These are phyloP conservation scores for Claviceps spartinae DNA, from an alignment of 2,329 filamentous ascomycete species.

Conservation along the genomic window DNA sequence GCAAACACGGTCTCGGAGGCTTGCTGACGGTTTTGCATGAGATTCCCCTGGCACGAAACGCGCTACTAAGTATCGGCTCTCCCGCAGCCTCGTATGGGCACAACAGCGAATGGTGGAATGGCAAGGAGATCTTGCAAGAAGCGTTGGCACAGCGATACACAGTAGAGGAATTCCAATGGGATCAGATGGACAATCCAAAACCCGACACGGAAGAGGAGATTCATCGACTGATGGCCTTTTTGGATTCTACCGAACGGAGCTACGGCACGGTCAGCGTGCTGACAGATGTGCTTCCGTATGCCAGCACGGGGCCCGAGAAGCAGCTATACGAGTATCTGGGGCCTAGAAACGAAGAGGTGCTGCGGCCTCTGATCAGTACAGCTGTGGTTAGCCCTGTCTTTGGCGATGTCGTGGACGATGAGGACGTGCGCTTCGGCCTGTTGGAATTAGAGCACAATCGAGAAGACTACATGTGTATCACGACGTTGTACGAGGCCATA, in stretches of 20 bases:
- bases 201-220: constrained; percentile 38
- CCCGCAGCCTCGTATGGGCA: constrained; percentile 37
- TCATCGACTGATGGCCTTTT: constrained; percentile 49
- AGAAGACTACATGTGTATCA: constrained; percentile 24
- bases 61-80: constrained; percentile 31
- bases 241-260: constrained; percentile 45
- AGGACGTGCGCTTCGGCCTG: constrained; percentile 26
- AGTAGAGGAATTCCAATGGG: constrained; percentile 18
- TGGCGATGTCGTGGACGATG: constrained; percentile 17
- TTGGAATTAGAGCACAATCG: constrained; percentile 26
- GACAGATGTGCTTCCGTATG: constrained; percentile 21
- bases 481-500: constrained; percentile 33
- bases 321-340: constrained; percentile 32
- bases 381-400: constrained; percentile 17
- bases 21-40: constrained; percentile 46
- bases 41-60: constrained; percentile 44
- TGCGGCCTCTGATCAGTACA: constrained; percentile 21
- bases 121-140: constrained; percentile 33
- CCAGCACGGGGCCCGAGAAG: constrained; percentile 23
- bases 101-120: constrained; percentile 48
- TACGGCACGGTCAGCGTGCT: constrained; percentile 43
- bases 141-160: constrained; percentile 20
- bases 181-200: constrained; percentile 14
- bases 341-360: constrained; percentile 12
- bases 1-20: constrained; percentile 33